Percentiles rank a stretch among this genome's conserved stretches.
Conservation (phyloP, 2,329 filamentous ascomycete genomes). For the Colletotrichum sp. region DNA sequence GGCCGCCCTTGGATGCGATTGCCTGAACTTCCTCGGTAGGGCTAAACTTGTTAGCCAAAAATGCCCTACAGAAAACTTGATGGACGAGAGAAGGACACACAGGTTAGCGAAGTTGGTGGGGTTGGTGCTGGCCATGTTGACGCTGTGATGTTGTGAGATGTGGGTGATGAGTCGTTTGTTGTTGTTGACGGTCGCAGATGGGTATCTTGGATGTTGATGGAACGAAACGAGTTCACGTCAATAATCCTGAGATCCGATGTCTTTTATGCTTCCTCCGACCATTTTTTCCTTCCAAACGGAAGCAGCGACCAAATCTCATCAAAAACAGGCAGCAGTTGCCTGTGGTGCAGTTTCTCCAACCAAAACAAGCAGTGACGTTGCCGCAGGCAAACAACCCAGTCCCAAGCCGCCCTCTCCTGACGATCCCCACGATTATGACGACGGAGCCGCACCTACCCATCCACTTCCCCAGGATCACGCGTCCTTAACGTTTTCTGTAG, state of each 20-base stretch:
- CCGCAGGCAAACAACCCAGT: neutral
- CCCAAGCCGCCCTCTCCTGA: neutral
- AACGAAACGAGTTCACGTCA: accelerated
- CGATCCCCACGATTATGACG: slow-evolving; percentile 10
- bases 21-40: neutral
- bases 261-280: neutral
- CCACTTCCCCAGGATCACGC: neutral
- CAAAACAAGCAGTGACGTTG: neutral
- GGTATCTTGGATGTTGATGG: neutral
- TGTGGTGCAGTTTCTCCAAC: neutral
- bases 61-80: no score
- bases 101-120: neutral
- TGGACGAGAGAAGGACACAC: no score
- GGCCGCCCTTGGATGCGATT: neutral
- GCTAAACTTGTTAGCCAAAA: no score
- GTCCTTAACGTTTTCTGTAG: no score
- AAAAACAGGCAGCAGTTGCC: neutral
- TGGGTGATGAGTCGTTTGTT: neutral
- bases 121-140: neutral
- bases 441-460: neutral
- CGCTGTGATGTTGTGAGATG: neutral
- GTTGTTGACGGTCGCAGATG: neutral
- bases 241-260: neutral
- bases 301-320: neutral
- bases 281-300: accelerated